Conservation (phyloP, 352 stramenopile species). For the Phytophthora tentaculata region DNA sequence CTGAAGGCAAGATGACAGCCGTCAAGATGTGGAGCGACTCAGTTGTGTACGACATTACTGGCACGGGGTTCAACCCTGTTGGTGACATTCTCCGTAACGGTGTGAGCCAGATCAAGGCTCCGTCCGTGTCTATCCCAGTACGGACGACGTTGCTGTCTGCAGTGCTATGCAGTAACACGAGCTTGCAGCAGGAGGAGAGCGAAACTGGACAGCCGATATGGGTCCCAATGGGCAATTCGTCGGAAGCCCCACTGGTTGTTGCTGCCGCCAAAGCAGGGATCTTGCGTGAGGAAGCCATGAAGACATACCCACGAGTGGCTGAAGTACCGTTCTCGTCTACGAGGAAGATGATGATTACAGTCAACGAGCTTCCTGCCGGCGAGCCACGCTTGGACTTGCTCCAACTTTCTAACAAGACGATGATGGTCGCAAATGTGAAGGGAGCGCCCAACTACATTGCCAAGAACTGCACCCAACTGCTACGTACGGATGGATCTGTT, state of each 20-base stretch:
- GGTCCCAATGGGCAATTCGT: constrained; percentile 75
- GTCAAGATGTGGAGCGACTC: constrained; percentile 79
- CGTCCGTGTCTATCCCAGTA: constrained; percentile 43
- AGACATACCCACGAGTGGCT: constrained; percentile 66
- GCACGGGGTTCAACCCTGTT: constrained; percentile 52
- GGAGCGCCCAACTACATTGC: constrained; percentile 71
- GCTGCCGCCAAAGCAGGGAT: constrained; percentile 69
- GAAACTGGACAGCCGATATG: constrained; percentile 47
- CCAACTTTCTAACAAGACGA: constrained; percentile 46
- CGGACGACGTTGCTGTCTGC: constrained; percentile 61
- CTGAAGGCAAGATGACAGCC: constrained; percentile 82
- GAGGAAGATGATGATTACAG: constrained; percentile 93
- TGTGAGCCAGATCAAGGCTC: constrained; percentile 50
- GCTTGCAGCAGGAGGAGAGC: constrained; percentile 55
- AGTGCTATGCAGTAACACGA: constrained; percentile 76
- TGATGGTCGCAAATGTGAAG: constrained; percentile 67
- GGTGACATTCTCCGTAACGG: constrained; percentile 60
- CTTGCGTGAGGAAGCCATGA: constrained; percentile 52
- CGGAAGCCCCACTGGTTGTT: constrained; percentile 68
- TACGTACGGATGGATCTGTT: constrained; percentile 55
- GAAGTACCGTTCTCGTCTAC: constrained; percentile 95
- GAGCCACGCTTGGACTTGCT: constrained; percentile 46
- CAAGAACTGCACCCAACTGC: constrained; percentile 59
- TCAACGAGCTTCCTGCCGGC: constrained; percentile 53
- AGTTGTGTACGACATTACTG: constrained; percentile 59